Conservation (phyloP, 108 stramenopile species). For the Skeletonema menzelii region DNA sequence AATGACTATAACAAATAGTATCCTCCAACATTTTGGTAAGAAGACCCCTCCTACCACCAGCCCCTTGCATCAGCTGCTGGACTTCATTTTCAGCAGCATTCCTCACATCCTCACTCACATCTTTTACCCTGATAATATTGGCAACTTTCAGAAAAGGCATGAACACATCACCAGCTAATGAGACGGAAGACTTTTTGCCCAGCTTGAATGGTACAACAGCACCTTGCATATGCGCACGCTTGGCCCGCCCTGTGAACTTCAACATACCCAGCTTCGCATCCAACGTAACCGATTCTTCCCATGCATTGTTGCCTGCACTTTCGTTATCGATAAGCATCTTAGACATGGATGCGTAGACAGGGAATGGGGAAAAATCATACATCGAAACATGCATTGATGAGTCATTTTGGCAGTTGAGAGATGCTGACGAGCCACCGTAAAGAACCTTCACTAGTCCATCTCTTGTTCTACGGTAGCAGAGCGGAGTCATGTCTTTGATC, state of each 20-base stretch:
- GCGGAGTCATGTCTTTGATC: conserved; percentile 5
- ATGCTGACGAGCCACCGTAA: conserved; percentile 17
- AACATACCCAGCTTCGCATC: not conserved
- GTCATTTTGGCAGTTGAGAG: not conserved
- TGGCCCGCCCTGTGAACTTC: not conserved
- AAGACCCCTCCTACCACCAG: conserved; percentile 1
- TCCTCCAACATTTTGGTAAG: too few relatives aligned
- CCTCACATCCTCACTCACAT: not conserved
- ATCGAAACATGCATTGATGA: conserved; percentile 3
- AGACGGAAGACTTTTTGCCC: not conserved
- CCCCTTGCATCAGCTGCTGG: not conserved
- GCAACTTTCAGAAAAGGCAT: not conserved
- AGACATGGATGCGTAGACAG: conserved; percentile 14
- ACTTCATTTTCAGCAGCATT: conserved; percentile 17
- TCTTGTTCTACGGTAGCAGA: conserved; percentile 22
- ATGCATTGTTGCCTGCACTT: not conserved
- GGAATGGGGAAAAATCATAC: conserved; percentile 15
- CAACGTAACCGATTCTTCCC: conserved; percentile 5
- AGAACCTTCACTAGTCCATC: conserved; percentile 13
- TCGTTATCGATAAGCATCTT: conserved; percentile 1
- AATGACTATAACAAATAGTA: too few relatives aligned
- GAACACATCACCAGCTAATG: not conserved
- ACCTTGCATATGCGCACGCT: conserved; percentile 3
- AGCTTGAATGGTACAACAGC: conserved; percentile 19
- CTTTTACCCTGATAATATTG: not conserved